These are phyloP conservation scores for Magnusiomyces clavatus DNA, from an alignment of 1,139 yeast species.

Conservation along the genomic window DNA sequence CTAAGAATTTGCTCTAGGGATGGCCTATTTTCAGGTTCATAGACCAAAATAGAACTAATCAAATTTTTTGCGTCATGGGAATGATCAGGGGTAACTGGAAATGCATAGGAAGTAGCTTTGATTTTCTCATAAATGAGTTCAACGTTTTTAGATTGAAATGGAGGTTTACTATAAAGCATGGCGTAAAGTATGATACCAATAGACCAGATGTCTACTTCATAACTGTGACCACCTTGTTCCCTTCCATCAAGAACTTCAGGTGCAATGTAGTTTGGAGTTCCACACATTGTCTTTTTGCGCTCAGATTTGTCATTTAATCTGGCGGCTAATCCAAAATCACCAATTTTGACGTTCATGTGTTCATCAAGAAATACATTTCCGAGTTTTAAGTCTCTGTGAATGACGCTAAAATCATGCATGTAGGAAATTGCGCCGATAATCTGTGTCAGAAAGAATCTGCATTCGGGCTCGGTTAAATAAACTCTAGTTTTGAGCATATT, in stretches of 20 bases:
- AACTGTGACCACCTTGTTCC: slow-evolving; percentile 71
- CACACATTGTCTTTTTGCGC: slow-evolving; percentile 88
- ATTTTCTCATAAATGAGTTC: slow-evolving; percentile 87
- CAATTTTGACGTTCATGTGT: slow-evolving; percentile 85
- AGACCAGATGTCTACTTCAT: slow-evolving; percentile 96
- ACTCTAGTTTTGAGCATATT: slow-evolving; percentile 82
- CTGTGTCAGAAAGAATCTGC: slow-evolving; percentile 82
- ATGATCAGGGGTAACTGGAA: slow-evolving; percentile 67
- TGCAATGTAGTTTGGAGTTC: slow-evolving; percentile 96
- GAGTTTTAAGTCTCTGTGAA: slow-evolving; percentile 88
- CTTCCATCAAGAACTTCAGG: slow-evolving; percentile 94
- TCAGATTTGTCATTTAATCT: slow-evolving; percentile 62
- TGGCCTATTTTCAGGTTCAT: slow-evolving; percentile 79
- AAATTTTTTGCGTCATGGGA: slow-evolving; percentile 66
- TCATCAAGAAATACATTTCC: slow-evolving; percentile 93
- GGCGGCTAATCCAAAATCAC: slow-evolving; percentile 95
- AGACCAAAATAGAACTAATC: slow-evolving; percentile 62
- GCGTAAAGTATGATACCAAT: slow-evolving; percentile 95
- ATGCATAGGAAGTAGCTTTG: slow-evolving; percentile 69
- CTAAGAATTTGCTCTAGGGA: slow-evolving; percentile 68
- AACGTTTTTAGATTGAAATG: slow-evolving; percentile 94
- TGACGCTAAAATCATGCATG: slow-evolving; percentile 87
- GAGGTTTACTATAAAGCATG: slow-evolving; percentile 86
- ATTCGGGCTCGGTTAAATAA: slow-evolving; percentile 82
- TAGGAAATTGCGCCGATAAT: slow-evolving; percentile 89